Conservation (phyloP, 768 basidiomycete genomes). For the Gloeostereum incarnatum region DNA sequence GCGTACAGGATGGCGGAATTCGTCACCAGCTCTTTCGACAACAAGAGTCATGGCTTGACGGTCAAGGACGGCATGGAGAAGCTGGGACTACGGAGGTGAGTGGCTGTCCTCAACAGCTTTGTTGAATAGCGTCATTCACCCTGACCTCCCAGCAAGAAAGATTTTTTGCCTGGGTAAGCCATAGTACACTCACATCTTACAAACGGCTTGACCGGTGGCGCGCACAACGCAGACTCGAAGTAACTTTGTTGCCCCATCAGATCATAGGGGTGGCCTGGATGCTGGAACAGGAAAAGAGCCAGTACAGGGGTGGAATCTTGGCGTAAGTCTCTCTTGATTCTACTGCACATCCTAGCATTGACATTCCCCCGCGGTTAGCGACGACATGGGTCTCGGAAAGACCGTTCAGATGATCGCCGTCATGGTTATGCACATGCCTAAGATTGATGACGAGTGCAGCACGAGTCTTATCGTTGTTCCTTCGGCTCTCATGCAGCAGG, state of each 20-base stretch:
- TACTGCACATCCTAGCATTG: conserved; percentile 4
- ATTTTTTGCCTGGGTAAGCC: conserved; percentile 55
- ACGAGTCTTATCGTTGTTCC: conserved; percentile 73
- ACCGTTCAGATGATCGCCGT: conserved; percentile 77
- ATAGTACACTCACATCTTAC: too few relatives aligned
- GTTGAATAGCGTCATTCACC: conserved; percentile 1
- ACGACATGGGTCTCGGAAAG: conserved; percentile 70
- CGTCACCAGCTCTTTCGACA: conserved; percentile 50
- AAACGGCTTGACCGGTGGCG: too few relatives aligned
- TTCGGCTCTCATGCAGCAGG: conserved; percentile 66
- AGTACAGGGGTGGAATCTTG: conserved; percentile 53
- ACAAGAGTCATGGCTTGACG: conserved; percentile 40
- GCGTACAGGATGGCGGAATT: conserved; percentile 48
- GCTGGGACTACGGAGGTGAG: conserved; percentile 41
- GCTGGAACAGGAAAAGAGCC: conserved; percentile 48
- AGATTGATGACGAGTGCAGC: conserved; percentile 29
- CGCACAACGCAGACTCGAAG: too few relatives aligned
- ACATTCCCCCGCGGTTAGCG: conserved; percentile 27
- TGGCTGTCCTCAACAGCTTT: background rate
- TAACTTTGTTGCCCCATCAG: conserved; percentile 66
- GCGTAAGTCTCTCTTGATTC: conserved; percentile 26
- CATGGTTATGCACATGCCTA: conserved; percentile 59
- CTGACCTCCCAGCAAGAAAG: conserved; percentile 27
- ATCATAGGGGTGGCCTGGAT: conserved; percentile 77
- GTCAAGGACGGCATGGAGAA: conserved; percentile 43